Base-by-base conservation (phyloP, 2,329 filamentous ascomycete genomes). In the Aspergillus terreus region DNA sequence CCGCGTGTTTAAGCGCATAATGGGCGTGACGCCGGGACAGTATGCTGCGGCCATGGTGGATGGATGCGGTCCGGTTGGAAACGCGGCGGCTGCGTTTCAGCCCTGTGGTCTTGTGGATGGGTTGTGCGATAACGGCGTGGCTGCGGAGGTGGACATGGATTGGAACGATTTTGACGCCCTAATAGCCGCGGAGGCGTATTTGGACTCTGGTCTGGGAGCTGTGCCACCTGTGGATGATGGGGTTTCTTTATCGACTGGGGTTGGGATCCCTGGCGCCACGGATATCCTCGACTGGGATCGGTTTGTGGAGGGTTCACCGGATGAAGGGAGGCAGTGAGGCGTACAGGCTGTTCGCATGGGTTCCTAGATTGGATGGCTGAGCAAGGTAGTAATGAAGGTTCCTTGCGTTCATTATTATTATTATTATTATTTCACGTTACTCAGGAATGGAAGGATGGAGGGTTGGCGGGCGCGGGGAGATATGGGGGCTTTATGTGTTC, bases 1-100 rank as follows among this genome's bases (percentile, higher is more conserved):
- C 62, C 76, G 78, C 23, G 73, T 80, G 32, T 82, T 82, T 60
- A 82, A 80, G 62, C 75, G 76, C 50, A 71, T 71, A 14, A 73
- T 71, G 46, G 78, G 79, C 25, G 58, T 78, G 17, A 81, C 79
- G 44, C 79, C 79, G 2, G 76, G 75, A 17, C 67, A 67, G 52
- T 73, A 70, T 62, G 60, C 59, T 15, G 52, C 27, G 33, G 54
- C 19, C 52, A 50, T 50, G 15, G 21, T 50, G 46, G 35, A 38
- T 14, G 35, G 35, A 30, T 30, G 27, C 9, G 27, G 27, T 30
- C 35, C 35, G 14, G 35, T 38, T 38, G 35, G 35, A 2, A 17
- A 38, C 7, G 35, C 14, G 35, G 35, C 14, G 35, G 35, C n/a
- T n/a, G 15, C 15, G 6, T 7, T n/a, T 38, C 14, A 17, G 14